Conservation (phyloP, 2,329 filamentous ascomycete genomes). For the Elsinoe necatrix region DNA sequence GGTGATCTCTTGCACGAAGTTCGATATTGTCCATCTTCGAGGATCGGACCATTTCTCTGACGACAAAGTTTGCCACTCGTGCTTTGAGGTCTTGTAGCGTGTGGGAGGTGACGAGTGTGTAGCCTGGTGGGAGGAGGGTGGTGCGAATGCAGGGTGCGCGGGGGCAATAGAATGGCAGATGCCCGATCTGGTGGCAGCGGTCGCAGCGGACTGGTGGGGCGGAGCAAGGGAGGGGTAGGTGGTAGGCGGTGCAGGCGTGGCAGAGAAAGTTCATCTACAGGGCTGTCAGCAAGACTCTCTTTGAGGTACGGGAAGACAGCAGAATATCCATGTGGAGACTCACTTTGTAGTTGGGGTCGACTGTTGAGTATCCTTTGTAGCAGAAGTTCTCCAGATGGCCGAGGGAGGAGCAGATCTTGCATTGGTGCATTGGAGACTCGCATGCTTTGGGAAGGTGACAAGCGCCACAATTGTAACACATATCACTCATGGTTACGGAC, state of each 20-base stretch:
- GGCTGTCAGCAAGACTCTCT: neutral
- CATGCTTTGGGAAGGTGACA: neutral
- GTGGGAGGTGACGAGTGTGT: neutral
- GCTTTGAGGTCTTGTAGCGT: neutral
- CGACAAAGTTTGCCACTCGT: neutral
- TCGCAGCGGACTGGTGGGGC: neutral
- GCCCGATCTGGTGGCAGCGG: conserved; percentile 13
- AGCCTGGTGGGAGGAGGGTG: neutral
- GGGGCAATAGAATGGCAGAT: conserved; percentile 16
- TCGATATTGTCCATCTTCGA: neutral
- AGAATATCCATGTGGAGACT: neutral
- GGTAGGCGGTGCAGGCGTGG: conserved; percentile 17
- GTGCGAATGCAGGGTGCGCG: neutral
- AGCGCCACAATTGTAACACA: conserved; percentile 17
- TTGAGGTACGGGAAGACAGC: too few relatives aligned
- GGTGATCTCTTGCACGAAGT: neutral
- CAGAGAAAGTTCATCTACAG: conserved; percentile 15
- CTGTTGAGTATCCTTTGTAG: neutral
- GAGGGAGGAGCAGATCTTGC: conserved; percentile 5
- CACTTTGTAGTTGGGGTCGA: conserved; percentile 10
- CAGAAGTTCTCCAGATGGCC: conserved; percentile 19
- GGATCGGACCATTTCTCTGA: neutral
- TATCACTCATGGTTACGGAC: conserved; percentile 14
- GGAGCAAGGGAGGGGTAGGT: conserved; percentile 16
- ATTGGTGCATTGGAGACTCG: conserved; percentile 1